Base-by-base conservation (phyloP, 2,329 filamentous ascomycete genomes). In the Colletotrichum sp. region DNA sequence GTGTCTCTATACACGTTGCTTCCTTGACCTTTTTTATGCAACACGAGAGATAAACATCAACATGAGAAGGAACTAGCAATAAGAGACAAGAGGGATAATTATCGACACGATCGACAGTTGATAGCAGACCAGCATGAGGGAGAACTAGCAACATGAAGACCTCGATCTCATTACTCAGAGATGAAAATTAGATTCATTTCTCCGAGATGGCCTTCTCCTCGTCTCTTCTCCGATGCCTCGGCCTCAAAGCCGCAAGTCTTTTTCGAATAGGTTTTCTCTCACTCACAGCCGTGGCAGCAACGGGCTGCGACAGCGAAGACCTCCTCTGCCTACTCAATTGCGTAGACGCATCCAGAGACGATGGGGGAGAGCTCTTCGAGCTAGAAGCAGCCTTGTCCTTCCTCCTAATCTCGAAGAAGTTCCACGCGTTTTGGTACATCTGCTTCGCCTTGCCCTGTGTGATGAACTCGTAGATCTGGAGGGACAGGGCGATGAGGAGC, bases 381-480 rank as follows among this genome's bases (percentile, higher is more conserved):
- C 16, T 26, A 10, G 57, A 12, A 4, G 57, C 9, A 32, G 60
- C 13, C 57, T 52, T 75, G 15, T 36, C 60, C 28, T 21, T 52
- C 30, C 18, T 74, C 15, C 21, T 15, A 10, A 9, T 7, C 28
- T 34, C 60, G 32, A 75, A 13, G 34, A 73, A 64, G 16, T 16
- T 30, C 32, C 38, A 43, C 2, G 9, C 18, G 9, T 16, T 28
- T 0, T n/a, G 15, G 16, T 57, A 68, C 4, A 73, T 26, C 6
- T 60, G 70, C 34, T 18, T 63, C 0, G 71, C 71, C 52, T 64
- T 61, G 1, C 72, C 72, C 5, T 64, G 65, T 2, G 75, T 65
- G 55, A 77, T 36, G 57, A 78, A 69, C 21, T 78, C 75, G 28
- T 77, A 77, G 4, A 78, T 71, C 16, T 75, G 55, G 1, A 78